Conservation (phyloP, 139 green algal genomes). For the Asterochloris erici region DNA sequence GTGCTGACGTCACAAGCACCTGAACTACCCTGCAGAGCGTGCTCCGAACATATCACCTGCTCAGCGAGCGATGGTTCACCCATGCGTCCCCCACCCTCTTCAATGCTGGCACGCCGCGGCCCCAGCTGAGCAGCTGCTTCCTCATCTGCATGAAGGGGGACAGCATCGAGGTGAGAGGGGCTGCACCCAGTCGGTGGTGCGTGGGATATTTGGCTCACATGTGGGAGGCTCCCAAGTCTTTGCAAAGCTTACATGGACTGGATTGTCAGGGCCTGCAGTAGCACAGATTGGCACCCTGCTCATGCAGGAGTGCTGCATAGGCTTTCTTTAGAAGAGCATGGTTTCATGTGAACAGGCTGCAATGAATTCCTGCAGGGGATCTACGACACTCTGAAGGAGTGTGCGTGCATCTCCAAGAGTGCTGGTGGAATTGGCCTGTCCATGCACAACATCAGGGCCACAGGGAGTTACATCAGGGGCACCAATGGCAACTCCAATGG, state of each 20-base stretch:
- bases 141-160: constrained; percentile 92
- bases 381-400: constrained; percentile 99
- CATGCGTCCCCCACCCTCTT: constrained; percentile 98
- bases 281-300: too few species aligned
- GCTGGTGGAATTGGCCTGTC: constrained; percentile 94
- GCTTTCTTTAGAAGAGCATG: not conserved
- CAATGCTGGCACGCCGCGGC: constrained; percentile 92
- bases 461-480: constrained; percentile 96
- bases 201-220: too few species aligned
- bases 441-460: constrained; percentile 95
- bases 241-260: too few species aligned
- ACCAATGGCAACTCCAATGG: constrained; percentile 98
- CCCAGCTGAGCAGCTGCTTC: constrained; percentile 96
- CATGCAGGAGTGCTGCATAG: too few species aligned
- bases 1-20: too few species aligned
- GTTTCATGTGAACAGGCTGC: not conserved
- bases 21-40: constrained; percentile 16
- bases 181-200: too few species aligned
- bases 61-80: constrained; percentile 96
- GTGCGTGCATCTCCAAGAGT: constrained; percentile 94
- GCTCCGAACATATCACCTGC: constrained; percentile 85
- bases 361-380: constrained; percentile 69
- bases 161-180: constrained; percentile 76
- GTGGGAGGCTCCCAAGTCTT: too few species aligned
- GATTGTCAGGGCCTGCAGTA: too few species aligned